Evolutionary conservation across 371 early-diverging fungal species (phyloP), one percentile per base, ranked within the genome.

Genomic region (Mortierella sp.): DNA sequence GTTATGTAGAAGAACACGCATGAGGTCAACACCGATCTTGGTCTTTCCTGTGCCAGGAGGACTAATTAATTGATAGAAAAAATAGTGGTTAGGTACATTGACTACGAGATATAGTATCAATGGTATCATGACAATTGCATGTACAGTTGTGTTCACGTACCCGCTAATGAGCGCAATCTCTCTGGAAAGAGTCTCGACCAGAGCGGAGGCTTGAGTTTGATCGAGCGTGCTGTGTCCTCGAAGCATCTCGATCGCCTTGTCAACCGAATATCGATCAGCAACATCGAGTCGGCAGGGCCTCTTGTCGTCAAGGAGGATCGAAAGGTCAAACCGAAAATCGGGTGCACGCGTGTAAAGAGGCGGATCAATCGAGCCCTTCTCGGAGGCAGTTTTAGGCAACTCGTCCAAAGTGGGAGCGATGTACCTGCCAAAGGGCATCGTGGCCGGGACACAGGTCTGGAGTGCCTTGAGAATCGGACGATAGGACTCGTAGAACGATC

Each of bases 41-140:
- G 88, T 84, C 70, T 91, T 91, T n/a, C 91, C 90, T 4, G 90
- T 90, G 3, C 91, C 90, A 0, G 90, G 90, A 0, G 91, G 91
- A 16, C 89, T 86, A 66, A 19, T 19, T 22, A 22, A 64, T 43
- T 6, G 1, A 29, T 7, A 50, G 6, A 70, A 16, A 1, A 16
- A 24, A 19, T 2, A 14, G 16, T 29, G 11, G 40, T 43, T 24
- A 45, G 43, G n/a, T n/a, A n/a, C n/a, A n/a, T n/a, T n/a, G n/a
- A n/a, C n/a, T n/a, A n/a, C n/a, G n/a, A n/a, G n/a, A n/a, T n/a
- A n/a, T n/a, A n/a, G n/a, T n/a, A n/a, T n/a, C n/a, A n/a, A n/a
- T n/a, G n/a, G n/a, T n/a, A n/a, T n/a, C n/a, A n/a, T n/a, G n/a
- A n/a, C n/a, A n/a, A n/a, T n/a, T n/a, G n/a, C n/a, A n/a, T n/a